Base-by-base conservation (phyloP, 164 flowering plant genomes). In the Umbellularia californica region DNA sequence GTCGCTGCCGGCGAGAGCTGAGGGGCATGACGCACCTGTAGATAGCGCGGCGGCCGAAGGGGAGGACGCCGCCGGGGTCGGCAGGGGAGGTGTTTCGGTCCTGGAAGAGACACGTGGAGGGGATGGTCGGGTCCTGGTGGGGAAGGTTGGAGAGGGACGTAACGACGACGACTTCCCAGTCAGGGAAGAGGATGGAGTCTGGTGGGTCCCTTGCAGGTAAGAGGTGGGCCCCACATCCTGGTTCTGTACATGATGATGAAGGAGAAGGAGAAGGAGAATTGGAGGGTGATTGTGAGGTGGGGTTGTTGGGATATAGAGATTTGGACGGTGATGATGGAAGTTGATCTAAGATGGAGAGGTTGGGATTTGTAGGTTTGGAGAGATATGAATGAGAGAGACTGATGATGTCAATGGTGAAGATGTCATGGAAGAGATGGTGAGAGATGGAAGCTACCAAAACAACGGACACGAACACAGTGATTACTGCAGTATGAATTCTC, bases 111-210 rank as follows among this genome's bases (percentile, higher is more conserved):
- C 98, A 93, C 72, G n/a, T 76, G 63, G n/a, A 55, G n/a, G 68
- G 9, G 55, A 80, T 72, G 65, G 65, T 28, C 71, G 60, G 17
- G n/a, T 55, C 60, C 60, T 6, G n/a, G 22, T 23, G 65, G 28
- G 24, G 25, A 2, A 10, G 66, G 17, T 2, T 81, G 14, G 73
- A 24, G 1, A 78, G 73, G 25, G 35, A 17, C 15, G 47, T 2
- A 28, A 92, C 50, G 28, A 89, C 77, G 58, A 95, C 85, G 33
- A 91, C 86, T 79, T 87, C 87, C 96, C 98, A 95, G 17, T 76
- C 93, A 0, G 93, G 96, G 17, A 92, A 52, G 52, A 95, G 88
- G 63, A 93, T 63, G 0, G 95, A 71, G 50, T 74, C 81, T 7
- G 90, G 71, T 3, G 74, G 23, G 27, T 55, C 60, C 60, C n/a